Evolutionary conservation across 345 rosid genomes (phyloP).

Genomic region (Sapria himalayana): DNA sequence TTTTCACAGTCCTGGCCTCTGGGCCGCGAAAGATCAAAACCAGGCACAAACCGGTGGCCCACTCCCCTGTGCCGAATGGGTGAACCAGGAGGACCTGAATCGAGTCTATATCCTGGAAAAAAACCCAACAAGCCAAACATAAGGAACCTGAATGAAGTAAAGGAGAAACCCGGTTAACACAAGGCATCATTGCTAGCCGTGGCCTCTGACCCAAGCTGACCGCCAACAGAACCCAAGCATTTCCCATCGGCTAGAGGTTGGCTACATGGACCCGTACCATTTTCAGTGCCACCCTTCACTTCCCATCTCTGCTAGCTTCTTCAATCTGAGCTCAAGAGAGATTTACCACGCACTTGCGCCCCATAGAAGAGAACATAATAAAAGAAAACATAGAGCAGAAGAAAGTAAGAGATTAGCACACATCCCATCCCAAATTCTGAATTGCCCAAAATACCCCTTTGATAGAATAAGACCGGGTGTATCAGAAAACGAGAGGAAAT

Average conservation of each 20-base stretch:
- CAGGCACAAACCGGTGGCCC: conserved; percentile 35
- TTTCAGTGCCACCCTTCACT: too few species aligned
- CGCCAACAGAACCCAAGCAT: conserved; percentile 12
- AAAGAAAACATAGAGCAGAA: conserved; percentile 7
- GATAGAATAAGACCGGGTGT: conserved; percentile 8
- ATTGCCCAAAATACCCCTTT: conserved; percentile 7
- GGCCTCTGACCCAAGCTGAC: conserved; percentile 10
- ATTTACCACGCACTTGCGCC: too few species aligned
- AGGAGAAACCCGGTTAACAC: conserved; percentile 7
- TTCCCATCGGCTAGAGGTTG: conserved; percentile 10
- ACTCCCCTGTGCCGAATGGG: conserved; percentile 38
- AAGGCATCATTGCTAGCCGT: conserved; percentile 7
- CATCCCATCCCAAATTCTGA: conserved; percentile 6
- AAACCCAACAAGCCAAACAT: conserved; percentile 15
- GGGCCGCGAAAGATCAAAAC: conserved; percentile 32
- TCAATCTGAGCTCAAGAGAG: too few species aligned
- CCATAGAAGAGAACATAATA: conserved; percentile 1
- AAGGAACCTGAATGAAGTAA: conserved; percentile 11
- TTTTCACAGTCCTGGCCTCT: conserved; percentile 32
- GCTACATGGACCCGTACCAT: too few species aligned
- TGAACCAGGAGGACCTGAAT: conserved; percentile 67
- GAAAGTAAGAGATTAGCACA: conserved; percentile 3
- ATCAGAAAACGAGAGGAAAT: conserved; percentile 10
- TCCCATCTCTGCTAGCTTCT: too few species aligned
- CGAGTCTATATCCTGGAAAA: conserved; percentile 54